Base-by-base conservation (phyloP, 495 filamentous ascomycete genomes). In the Zalerion maritima region DNA sequence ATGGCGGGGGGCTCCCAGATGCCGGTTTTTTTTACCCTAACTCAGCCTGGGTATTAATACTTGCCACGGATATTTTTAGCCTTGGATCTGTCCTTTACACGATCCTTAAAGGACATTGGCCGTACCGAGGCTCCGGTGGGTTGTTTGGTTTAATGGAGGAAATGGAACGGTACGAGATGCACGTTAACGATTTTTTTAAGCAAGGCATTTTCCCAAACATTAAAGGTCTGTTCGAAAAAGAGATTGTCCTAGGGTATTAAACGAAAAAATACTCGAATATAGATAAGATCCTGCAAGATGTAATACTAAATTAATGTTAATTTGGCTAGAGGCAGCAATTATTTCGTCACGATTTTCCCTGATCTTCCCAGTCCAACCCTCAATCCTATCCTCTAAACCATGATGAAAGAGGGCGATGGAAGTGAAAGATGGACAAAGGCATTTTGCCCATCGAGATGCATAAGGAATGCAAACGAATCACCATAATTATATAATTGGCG, bases 61-160 rank as follows among this genome's bases (percentile, higher is more conserved):
- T 12, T 24, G 21, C 18, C 19, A 32, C 20, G 12, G 30, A 32
- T 20, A 32, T 32, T 15, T 32, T 32, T 17, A 24, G 30, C 14
- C 30, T 32, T 32, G 30, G 30, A 20, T 32, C 30, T 32, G 20
- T 32, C 30, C 30, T 32, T 24, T 32, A 32, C 20, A 32, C 30
- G 8, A 24, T 32, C 20, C 18, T 32, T 13, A 24, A 23, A 15
- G 30, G 30, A 11, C 30, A 32, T 15, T 32, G 30, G 30, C 30
- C 30, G 20, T 32, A 32, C 21, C 30, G 30, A 13, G 21, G 9
- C 8, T 22, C 11, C 12, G 21, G 30, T 22, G 30, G 30, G n/a
- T 24, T n/a, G 14, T 32, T 32, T 24, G 30, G 25, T 13, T 23
- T 22, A 12, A 17, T 24, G 21, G 30, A 32, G 30, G 30, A 32